A percentile compares a stretch with the other conserved stretches of the same genome.
Evolutionary conservation across 805 yeast genomes (phyloP).

Genomic region (Candida boleticola): DNA sequence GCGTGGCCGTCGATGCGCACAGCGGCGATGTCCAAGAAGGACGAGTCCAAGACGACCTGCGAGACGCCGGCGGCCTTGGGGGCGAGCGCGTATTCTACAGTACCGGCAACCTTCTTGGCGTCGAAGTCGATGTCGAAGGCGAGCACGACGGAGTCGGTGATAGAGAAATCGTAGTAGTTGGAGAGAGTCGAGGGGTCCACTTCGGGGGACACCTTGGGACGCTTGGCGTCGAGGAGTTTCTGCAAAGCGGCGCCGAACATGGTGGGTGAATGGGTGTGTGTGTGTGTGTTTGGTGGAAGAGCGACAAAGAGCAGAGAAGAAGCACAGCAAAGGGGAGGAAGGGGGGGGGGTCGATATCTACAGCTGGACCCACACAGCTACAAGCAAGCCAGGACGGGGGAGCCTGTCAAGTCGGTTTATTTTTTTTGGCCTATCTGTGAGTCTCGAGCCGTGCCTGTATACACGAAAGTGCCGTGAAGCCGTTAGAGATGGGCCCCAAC

Average conservation of each 20-base stretch:
- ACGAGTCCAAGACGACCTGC: constrained; percentile 63
- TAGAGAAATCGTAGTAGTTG: constrained; percentile 55
- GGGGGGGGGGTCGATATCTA: neutral
- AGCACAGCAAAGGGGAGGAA: neutral
- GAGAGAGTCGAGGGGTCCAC: constrained; percentile 78
- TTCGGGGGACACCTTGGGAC: constrained; percentile 49
- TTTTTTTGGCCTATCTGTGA: too few species aligned
- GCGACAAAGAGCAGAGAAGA: neutral
- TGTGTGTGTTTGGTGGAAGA: neutral
- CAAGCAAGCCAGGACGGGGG: too few species aligned
- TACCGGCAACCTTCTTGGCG: constrained; percentile 50
- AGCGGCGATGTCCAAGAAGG: constrained; percentile 49
- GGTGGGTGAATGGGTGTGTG: neutral
- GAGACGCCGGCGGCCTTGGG: constrained; percentile 20
- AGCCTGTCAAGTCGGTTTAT: too few species aligned
- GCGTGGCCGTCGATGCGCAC: constrained; percentile 43
- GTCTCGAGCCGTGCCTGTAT: constrained; percentile 4
- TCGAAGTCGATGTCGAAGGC: constrained; percentile 57
- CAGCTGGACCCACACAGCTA: too few species aligned
- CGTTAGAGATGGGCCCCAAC: constrained; percentile 1
- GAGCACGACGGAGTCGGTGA: constrained; percentile 48
- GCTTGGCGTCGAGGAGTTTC: constrained; percentile 10
- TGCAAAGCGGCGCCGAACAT: constrained; percentile 1
- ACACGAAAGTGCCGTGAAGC: constrained; percentile 4
- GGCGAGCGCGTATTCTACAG: constrained; percentile 46